phyloP scores from a whole-genome alignment of 163 green algal genomes.

The Prototheca cutis region DNA sequence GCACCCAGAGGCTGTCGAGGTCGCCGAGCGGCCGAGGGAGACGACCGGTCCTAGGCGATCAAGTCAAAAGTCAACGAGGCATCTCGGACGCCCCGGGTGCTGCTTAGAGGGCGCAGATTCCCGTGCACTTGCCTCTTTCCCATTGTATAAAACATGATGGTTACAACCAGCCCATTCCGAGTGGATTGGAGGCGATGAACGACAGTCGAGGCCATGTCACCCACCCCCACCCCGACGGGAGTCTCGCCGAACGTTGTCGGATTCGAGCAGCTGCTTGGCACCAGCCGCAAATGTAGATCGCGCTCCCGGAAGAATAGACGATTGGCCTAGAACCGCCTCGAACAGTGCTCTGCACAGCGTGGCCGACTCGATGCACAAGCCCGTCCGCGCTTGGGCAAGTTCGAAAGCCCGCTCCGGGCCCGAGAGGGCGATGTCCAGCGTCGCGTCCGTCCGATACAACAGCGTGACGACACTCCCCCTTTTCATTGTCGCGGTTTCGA shows the following conservation, averaged over 20 bases:
- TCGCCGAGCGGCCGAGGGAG: no score
- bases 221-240: constrained; percentile 32
- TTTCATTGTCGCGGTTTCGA: constrained; percentile 28
- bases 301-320: constrained; percentile 16
- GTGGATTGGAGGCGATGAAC: no score
- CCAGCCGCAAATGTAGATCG: constrained; percentile 11
- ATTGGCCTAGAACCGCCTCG: constrained; percentile 37
- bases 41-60: no score
- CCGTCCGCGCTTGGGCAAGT: constrained; percentile 9
- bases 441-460: constrained; percentile 30
- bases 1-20: no score
- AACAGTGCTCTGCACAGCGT: constrained; percentile 38
- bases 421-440: constrained; percentile 29
- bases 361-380: constrained; percentile 28
- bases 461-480: constrained; percentile 40
- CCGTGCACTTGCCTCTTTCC: no score
- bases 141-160: no score
- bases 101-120: no score
- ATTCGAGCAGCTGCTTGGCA: constrained; percentile 27
- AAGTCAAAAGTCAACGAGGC: no score
- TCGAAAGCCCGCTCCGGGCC: neutral
- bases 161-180: no score
- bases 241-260: constrained; percentile 31
- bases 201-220: no score
- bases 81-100: no score